These are phyloP conservation scores for Boletellus deceptivus DNA, from an alignment of 1,284 basidiomycete species.

Conservation along the genomic window DNA sequence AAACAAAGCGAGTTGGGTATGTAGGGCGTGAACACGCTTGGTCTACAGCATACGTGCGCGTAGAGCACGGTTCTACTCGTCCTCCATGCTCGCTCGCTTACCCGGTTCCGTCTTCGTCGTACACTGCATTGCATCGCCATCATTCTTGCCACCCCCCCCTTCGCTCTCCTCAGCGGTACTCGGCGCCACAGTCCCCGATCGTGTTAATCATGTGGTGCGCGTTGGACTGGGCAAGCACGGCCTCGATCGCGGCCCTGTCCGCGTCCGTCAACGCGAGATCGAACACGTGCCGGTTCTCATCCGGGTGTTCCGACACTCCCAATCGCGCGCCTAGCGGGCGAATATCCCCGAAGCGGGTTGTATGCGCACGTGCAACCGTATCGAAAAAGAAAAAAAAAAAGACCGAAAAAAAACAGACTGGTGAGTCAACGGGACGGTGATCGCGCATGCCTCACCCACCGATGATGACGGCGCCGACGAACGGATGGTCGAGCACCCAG, in stretches of 20 bases:
- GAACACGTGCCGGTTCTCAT: conserved; percentile 66
- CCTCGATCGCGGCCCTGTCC: conserved; percentile 62
- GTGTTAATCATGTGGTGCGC: conserved; percentile 58
- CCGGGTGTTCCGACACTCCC: conserved; percentile 71
- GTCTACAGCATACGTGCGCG: too few species aligned
- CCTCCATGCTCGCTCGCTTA: too few species aligned
- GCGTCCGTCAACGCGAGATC: conserved; percentile 52
- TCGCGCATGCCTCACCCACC: conserved; percentile 40
- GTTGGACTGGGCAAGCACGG: conserved; percentile 56
- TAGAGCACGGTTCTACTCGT: too few species aligned
- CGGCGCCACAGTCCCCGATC: conserved; percentile 80
- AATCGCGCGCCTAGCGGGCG: conserved; percentile 58
- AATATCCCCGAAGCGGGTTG: too few species aligned
- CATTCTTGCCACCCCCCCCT: background rate
- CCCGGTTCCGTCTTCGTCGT: too few species aligned
- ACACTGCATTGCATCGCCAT: too few species aligned
- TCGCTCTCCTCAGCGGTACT: conserved; percentile 60
- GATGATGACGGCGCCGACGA: conserved; percentile 76
- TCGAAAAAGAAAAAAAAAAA: background rate
- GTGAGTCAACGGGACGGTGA: background rate
- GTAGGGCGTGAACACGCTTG: too few species aligned
- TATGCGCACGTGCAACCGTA: too few species aligned
- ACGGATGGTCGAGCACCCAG: conserved; percentile 77
- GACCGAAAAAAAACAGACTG: background rate
- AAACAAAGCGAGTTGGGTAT: too few species aligned